Percentiles rank a stretch among this genome's conserved stretches.
phyloP scores from a whole-genome alignment of 1,139 yeast genomes.

The Geotrichum aggregatum region DNA sequence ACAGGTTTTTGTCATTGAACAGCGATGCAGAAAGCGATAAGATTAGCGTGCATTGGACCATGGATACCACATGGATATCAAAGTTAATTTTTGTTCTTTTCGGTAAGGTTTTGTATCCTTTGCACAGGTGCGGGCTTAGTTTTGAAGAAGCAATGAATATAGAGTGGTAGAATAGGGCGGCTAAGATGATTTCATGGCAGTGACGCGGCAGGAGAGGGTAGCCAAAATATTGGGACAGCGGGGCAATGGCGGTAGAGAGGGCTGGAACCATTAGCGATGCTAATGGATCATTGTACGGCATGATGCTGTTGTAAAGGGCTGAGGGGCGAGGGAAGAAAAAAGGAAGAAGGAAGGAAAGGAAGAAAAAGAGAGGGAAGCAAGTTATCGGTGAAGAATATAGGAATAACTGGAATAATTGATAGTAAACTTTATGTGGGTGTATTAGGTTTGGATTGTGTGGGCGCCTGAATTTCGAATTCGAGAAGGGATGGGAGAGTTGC shows the following conservation, averaged over 20 bases:
- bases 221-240: slow-evolving; percentile 24
- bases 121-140: slow-evolving; percentile 46
- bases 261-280: slow-evolving; percentile 17
- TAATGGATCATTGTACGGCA: slow-evolving; percentile 20
- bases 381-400: background rate
- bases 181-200: slow-evolving; percentile 49
- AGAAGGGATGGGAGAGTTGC: too few relatives aligned
- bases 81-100: slow-evolving; percentile 58
- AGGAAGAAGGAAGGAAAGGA: background rate
- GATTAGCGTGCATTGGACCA: slow-evolving; percentile 69
- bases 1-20: slow-evolving; percentile 54
- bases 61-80: slow-evolving; percentile 84
- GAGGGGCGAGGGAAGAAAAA: background rate
- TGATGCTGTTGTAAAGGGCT: background rate
- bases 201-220: slow-evolving; percentile 41
- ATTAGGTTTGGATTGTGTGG: too few relatives aligned
- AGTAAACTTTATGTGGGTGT: too few relatives aligned
- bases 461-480: too few relatives aligned
- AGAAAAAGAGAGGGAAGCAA: background rate
- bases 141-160: slow-evolving; percentile 45
- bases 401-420: too few relatives aligned
- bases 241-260: slow-evolving; percentile 16
- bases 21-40: slow-evolving; percentile 53
- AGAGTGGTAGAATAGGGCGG: slow-evolving; percentile 46
- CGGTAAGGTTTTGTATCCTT: slow-evolving; percentile 41